Evolutionary conservation across 2,329 filamentous ascomycete genomes (phyloP).

Genomic region (Talaromyces rugulosus): DNA sequence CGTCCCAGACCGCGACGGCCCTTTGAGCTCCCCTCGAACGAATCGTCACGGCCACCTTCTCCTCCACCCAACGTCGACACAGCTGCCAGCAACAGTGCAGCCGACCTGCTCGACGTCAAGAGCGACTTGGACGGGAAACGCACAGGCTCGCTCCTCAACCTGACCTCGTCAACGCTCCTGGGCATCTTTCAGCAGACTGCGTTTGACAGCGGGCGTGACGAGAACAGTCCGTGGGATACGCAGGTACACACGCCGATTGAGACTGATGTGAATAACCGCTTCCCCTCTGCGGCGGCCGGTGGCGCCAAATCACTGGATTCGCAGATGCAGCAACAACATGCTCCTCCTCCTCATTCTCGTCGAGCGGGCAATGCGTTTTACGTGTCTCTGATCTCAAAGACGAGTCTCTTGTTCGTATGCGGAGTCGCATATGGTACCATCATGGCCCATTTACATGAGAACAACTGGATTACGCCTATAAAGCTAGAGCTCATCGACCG

Average conservation of each 20-base stretch:
- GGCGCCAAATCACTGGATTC: conserved; percentile 10
- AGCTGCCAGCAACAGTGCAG: conserved; percentile 19
- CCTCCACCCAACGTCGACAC: conserved; percentile 37
- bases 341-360: conserved; percentile 25
- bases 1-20: conserved; percentile 69
- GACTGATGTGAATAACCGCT: not conserved
- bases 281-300: conserved; percentile 14
- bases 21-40: conserved; percentile 56
- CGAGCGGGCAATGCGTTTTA: conserved; percentile 39
- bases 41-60: conserved; percentile 39
- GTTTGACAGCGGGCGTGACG: conserved; percentile 52
- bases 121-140: conserved; percentile 51
- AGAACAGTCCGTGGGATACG: conserved; percentile 72
- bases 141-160: conserved; percentile 74
- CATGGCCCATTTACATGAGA: conserved; percentile 73
- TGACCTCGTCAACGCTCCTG: conserved; percentile 83
- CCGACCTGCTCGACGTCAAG: conserved; percentile 32
- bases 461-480: conserved; percentile 59
- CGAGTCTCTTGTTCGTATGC: conserved; percentile 66
- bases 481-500: conserved; percentile 55
- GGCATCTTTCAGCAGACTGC: conserved; percentile 79
- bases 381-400: conserved; percentile 55
- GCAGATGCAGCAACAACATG: conserved; percentile 17
- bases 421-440: conserved; percentile 80
- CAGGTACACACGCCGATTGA: conserved; percentile 53